phyloP scores from a whole-genome alignment of 345 rosid genomes.

The Camelina neglecta region DNA sequence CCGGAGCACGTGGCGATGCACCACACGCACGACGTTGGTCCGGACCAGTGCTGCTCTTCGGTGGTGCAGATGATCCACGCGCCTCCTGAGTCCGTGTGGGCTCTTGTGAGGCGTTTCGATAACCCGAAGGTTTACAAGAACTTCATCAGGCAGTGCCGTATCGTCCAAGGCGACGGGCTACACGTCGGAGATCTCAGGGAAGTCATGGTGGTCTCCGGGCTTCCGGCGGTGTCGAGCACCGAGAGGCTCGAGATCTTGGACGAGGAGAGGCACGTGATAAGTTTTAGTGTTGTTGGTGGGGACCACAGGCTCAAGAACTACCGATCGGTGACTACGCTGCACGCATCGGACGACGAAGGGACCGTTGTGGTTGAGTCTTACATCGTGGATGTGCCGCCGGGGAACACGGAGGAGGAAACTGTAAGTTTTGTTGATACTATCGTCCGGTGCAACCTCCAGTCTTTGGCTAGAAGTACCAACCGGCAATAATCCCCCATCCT shows the following conservation, averaged over 20 bases:
- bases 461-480: conserved; percentile 57
- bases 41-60: conserved; percentile 74
- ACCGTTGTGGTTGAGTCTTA: conserved; percentile 85
- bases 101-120: conserved; percentile 79
- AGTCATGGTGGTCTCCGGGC: conserved; percentile 80
- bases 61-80: conserved; percentile 67
- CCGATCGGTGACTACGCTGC: conserved; percentile 79
- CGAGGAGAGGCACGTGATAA: conserved; percentile 73
- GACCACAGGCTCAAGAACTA: conserved; percentile 78
- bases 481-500: conserved; percentile 12
- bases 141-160: conserved; percentile 76
- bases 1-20: conserved; percentile 60
- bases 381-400: conserved; percentile 78
- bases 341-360: conserved; percentile 49
- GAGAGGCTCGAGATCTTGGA: conserved; percentile 90
- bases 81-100: conserved; percentile 71
- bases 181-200: conserved; percentile 72
- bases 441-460: conserved; percentile 83
- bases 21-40: conserved; percentile 59
- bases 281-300: conserved; percentile 91
- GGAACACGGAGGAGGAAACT: conserved; percentile 83
- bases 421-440: conserved; percentile 74
- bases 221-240: conserved; percentile 75
- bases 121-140: conserved; percentile 82
- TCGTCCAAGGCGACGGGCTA: conserved; percentile 70